Percentiles rank a stretch among this genome's conserved stretches.
phyloP scores from a whole-genome alignment of 805 yeast species.

The Kodamaea fukazawae region DNA sequence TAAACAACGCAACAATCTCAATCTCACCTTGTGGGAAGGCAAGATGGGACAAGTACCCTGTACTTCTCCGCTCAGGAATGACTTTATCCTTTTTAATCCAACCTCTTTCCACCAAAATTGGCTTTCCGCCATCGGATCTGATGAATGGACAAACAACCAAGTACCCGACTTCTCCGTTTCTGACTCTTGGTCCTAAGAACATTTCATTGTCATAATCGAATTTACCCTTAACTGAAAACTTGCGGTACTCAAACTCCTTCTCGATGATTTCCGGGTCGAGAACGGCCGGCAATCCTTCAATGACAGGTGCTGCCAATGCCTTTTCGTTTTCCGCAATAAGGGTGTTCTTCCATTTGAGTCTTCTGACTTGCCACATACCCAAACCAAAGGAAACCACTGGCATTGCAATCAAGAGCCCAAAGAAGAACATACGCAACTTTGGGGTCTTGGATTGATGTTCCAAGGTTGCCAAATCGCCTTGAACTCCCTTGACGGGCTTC shows the following conservation, averaged over 20 bases:
- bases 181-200: slow-evolving; percentile 85
- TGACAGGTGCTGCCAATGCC: slow-evolving; percentile 67
- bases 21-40: slow-evolving; percentile 74
- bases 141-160: slow-evolving; percentile 77
- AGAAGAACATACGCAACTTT: slow-evolving; percentile 35
- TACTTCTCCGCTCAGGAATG: slow-evolving; percentile 48
- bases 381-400: slow-evolving; percentile 82
- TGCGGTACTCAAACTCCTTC: slow-evolving; percentile 72
- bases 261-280: slow-evolving; percentile 61
- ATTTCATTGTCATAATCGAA: slow-evolving; percentile 85
- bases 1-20: slow-evolving; percentile 68
- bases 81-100: slow-evolving; percentile 78
- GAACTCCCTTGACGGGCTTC: slow-evolving; percentile 65
- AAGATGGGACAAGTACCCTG: slow-evolving; percentile 56
- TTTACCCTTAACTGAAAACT: slow-evolving; percentile 71
- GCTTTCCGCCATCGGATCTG: slow-evolving; percentile 70
- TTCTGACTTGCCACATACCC: slow-evolving; percentile 89
- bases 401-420: slow-evolving; percentile 62
- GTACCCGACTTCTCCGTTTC: slow-evolving; percentile 70
- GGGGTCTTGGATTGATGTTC: slow-evolving; percentile 40
- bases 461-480: slow-evolving; percentile 33
- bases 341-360: slow-evolving; percentile 85
- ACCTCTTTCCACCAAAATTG: slow-evolving; percentile 83
- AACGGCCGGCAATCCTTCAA: slow-evolving; percentile 62
- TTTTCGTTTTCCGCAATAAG: slow-evolving; percentile 83